Percentiles rank a stretch among this genome's conserved stretches.
phyloP scores from a whole-genome alignment of 768 basidiomycete genomes.

The Termitomyces sp. region DNA sequence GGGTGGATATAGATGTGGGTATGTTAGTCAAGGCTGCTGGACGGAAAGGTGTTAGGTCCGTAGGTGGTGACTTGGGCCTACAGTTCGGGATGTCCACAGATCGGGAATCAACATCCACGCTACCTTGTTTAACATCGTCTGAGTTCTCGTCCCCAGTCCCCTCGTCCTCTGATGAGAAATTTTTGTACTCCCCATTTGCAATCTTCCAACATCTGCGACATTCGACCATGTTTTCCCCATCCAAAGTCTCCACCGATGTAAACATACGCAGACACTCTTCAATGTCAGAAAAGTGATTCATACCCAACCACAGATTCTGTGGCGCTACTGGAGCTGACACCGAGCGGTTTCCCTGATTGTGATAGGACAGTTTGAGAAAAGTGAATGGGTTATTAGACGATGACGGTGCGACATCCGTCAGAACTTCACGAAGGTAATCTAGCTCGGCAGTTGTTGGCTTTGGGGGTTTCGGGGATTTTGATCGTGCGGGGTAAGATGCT shows the following conservation, averaged over 20 bases:
- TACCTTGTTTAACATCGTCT: conserved; percentile 9
- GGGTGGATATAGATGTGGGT: conserved; percentile 35
- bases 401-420: conserved; percentile 54
- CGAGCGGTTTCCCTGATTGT: conserved; percentile 9
- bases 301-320: conserved; percentile 39
- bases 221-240: conserved; percentile 92
- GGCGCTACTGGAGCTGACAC: conserved; percentile 4
- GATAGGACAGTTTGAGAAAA: conserved; percentile 33
- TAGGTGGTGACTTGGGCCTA: conserved; percentile 1
- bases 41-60: conserved; percentile 9
- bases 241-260: conserved; percentile 88
- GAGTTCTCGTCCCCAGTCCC: conserved; percentile 21
- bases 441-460: conserved; percentile 53
- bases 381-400: conserved; percentile 39
- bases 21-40: conserved; percentile 18
- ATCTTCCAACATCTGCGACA: conserved; percentile 95
- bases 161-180: conserved; percentile 24
- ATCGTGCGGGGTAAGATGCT: conserved; percentile 19
- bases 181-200: conserved; percentile 54
- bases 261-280: conserved; percentile 85
- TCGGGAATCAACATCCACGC: neutral
- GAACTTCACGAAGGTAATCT: conserved; percentile 61
- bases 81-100: neutral
- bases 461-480: conserved; percentile 43
- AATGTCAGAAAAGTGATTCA: conserved; percentile 47